phyloP scores from a whole-genome alignment of 225 moss, liverwort and hornwort genomes.

The Lunularia cruciata region DNA sequence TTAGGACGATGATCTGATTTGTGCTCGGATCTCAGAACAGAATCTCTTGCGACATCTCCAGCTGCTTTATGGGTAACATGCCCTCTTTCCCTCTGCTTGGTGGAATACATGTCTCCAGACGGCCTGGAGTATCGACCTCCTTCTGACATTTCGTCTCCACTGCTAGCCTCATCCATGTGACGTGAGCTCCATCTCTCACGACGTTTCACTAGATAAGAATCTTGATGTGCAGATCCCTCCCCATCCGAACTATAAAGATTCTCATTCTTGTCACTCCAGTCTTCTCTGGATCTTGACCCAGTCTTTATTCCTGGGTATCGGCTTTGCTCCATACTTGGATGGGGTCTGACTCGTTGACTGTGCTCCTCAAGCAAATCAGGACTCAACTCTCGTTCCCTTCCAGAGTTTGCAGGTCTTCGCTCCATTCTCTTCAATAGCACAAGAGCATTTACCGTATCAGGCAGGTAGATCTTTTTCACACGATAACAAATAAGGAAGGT shows the following conservation, averaged over 20 bases:
- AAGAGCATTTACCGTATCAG: not conserved
- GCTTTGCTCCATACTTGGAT: slow-evolving; percentile 33
- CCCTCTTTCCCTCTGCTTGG: slow-evolving; percentile 26
- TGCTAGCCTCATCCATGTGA: slow-evolving; percentile 33
- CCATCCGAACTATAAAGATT: slow-evolving; percentile 35
- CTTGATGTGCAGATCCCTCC: slow-evolving; percentile 29
- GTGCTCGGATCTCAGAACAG: slow-evolving; percentile 29
- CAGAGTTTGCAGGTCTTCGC: slow-evolving; percentile 18
- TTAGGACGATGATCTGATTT: slow-evolving; percentile 20
- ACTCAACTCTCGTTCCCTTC: slow-evolving; percentile 27
- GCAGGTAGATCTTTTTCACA: no score
- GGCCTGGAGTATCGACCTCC: slow-evolving; percentile 26
- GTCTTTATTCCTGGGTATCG: slow-evolving; percentile 12
- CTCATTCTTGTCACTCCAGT: slow-evolving; percentile 32
- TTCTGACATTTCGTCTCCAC: slow-evolving; percentile 36
- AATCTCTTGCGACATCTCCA: slow-evolving; percentile 18
- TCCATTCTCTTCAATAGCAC: slow-evolving; percentile 30
- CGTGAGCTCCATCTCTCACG: slow-evolving; percentile 31
- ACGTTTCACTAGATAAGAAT: slow-evolving; percentile 17
- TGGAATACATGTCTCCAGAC: slow-evolving; percentile 22
- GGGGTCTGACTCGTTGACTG: slow-evolving; percentile 19
- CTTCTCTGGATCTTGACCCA: slow-evolving; percentile 23
- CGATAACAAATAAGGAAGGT: not conserved
- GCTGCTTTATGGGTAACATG: not conserved
- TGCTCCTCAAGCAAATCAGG: slow-evolving; percentile 28